These are phyloP conservation scores for Omphalotus guepiniiformis DNA, from an alignment of 768 basidiomycete genomes.

Conservation along the genomic window DNA sequence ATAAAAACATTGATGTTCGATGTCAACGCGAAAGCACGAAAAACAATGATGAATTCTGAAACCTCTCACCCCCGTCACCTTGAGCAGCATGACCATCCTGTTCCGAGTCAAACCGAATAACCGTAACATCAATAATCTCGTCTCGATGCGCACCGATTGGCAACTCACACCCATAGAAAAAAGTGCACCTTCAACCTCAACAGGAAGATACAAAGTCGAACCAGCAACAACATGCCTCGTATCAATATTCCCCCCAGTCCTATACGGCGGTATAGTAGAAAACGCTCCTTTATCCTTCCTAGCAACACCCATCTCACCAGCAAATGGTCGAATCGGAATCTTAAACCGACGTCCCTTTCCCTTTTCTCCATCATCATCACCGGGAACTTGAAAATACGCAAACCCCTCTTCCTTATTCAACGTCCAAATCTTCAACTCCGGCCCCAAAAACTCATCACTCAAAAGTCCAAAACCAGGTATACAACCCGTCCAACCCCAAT, in stretches of 20 bases:
- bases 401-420: conserved; percentile 35
- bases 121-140: background rate
- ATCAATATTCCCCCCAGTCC: conserved; percentile 59
- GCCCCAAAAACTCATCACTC: conserved; percentile 48
- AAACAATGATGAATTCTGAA: background rate
- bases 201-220: conserved; percentile 51
- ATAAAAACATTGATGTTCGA: background rate
- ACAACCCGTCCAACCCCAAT: conserved; percentile 62
- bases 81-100: conserved; percentile 67
- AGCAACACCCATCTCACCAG: conserved; percentile 64
- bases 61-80: conserved; percentile 55
- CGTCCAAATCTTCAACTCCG: conserved; percentile 52
- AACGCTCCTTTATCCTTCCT: conserved; percentile 44
- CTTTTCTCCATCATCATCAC: conserved; percentile 40
- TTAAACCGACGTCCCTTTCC: too few species aligned
- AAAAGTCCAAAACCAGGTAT: conserved; percentile 59
- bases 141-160: background rate
- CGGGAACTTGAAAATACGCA: too few species aligned
- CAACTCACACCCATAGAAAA: conserved; percentile 55
- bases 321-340: conserved; percentile 52
- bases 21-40: too few species aligned
- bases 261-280: conserved; percentile 61
- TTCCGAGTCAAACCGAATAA: background rate
- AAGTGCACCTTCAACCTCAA: conserved; percentile 56
- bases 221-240: conserved; percentile 53